phyloP scores from a whole-genome alignment of 1,139 yeast genomes.

The Pichia sp. region DNA sequence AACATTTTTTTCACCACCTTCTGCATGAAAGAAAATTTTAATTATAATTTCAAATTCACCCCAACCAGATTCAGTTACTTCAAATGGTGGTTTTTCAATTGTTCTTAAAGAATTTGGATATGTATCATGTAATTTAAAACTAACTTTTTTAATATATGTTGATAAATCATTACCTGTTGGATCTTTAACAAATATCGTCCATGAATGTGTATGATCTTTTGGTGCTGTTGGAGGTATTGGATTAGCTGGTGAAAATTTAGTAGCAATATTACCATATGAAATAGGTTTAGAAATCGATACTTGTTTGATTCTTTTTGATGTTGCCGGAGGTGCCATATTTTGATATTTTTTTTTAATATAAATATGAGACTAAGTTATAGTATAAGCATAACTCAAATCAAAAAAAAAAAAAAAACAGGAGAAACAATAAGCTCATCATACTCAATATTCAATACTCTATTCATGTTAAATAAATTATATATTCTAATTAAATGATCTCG shows the following conservation, averaged over 20 bases:
- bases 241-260: slow-evolving; percentile 29
- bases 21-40: slow-evolving; percentile 78
- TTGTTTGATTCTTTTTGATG: slow-evolving; percentile 37
- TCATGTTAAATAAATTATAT: too few species aligned
- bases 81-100: slow-evolving; percentile 85
- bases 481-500: too few species aligned
- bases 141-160: slow-evolving; percentile 80
- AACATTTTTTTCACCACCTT: slow-evolving; percentile 82
- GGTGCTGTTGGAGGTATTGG: slow-evolving; percentile 76
- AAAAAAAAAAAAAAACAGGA: too few species aligned
- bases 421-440: too few species aligned
- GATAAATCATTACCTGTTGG: slow-evolving; percentile 79
- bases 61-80: slow-evolving; percentile 98
- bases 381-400: too few species aligned
- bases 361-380: too few species aligned
- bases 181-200: slow-evolving; percentile 92
- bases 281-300: slow-evolving; percentile 81
- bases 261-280: slow-evolving; percentile 80
- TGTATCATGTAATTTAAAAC: slow-evolving; percentile 92
- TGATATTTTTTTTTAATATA: neutral
- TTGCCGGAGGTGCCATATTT: slow-evolving; percentile 28
- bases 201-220: slow-evolving; percentile 84
- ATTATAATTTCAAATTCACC: slow-evolving; percentile 95
- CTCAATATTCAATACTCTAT: too few species aligned
- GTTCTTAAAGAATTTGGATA: slow-evolving; percentile 80